phyloP scores from a whole-genome alignment of 2,329 filamentous ascomycete genomes.

The Didymella lethalis region DNA sequence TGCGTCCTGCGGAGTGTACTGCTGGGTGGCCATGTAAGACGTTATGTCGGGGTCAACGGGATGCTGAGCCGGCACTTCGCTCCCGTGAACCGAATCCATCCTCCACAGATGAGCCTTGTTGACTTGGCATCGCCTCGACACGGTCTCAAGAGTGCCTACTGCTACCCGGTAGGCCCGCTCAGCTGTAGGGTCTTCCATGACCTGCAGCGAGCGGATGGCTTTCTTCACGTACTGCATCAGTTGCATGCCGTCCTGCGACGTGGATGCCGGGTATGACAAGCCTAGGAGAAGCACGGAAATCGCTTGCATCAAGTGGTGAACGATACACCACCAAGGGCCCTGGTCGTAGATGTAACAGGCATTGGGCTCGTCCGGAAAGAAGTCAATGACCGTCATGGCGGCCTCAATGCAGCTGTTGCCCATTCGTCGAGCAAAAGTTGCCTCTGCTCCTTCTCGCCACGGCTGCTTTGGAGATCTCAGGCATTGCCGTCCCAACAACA shows the following conservation, averaged over 20 bases:
- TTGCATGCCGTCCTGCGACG: conserved; percentile 30
- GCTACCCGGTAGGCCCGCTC: conserved; percentile 35
- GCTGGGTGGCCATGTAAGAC: conserved; percentile 3
- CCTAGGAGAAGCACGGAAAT: conserved; percentile 50
- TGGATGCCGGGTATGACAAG: conserved; percentile 40
- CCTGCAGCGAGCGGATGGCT: conserved; percentile 45
- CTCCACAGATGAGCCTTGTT: conserved; percentile 24
- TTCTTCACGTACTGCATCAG: conserved; percentile 40
- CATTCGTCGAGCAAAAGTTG: conserved; percentile 41
- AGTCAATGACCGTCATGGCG: conserved; percentile 44
- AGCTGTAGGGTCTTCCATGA: conserved; percentile 44
- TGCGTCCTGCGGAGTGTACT: conserved; percentile 1
- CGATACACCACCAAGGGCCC: conserved; percentile 54
- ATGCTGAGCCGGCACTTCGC: neutral
- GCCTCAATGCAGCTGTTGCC: conserved; percentile 49
- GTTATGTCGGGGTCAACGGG: conserved; percentile 1
- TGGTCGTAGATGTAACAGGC: conserved; percentile 42
- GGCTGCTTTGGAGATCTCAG: conserved; percentile 42
- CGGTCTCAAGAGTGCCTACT: conserved; percentile 28
- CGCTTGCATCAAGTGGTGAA: conserved; percentile 53
- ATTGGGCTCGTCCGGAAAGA: conserved; percentile 48
- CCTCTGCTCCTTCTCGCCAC: conserved; percentile 28
- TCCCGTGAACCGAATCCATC: conserved; percentile 1
- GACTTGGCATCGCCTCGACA: conserved; percentile 28
- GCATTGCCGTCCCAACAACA: conserved; percentile 53